Conservation (phyloP, 2,329 filamentous ascomycete genomes). For the Apiospora koreana region DNA sequence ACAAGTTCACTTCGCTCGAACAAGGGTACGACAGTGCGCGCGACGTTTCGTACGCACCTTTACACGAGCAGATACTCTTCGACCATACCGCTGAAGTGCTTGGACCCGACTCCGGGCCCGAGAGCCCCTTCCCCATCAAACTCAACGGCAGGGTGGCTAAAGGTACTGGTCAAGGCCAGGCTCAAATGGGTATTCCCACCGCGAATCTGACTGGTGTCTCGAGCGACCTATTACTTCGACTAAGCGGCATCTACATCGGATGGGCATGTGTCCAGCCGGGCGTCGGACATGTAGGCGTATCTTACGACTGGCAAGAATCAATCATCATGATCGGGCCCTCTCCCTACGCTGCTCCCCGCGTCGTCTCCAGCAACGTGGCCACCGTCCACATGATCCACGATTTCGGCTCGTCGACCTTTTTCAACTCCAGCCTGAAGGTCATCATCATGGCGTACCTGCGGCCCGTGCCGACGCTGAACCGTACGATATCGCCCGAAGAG, state of each 20-base stretch:
- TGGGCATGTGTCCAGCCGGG: conserved; percentile 54
- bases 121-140: conserved; percentile 53
- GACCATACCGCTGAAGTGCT: conserved; percentile 40
- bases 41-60: conserved; percentile 36
- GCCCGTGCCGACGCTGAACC: conserved; percentile 26
- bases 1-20: conserved; percentile 35
- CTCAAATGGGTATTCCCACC: conserved; percentile 50
- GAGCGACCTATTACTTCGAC: conserved; percentile 51
- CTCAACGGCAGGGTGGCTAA: conserved; percentile 50
- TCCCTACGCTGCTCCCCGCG: conserved; percentile 43
- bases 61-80: conserved; percentile 33
- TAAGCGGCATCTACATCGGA: conserved; percentile 65
- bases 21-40: conserved; percentile 35
- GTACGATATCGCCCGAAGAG: conserved; percentile 22
- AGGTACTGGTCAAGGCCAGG: conserved; percentile 42
- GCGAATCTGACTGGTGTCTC: conserved; percentile 55
- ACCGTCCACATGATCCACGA: conserved; percentile 55
- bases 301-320: conserved; percentile 57
- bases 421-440: conserved; percentile 49
- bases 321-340: conserved; percentile 58
- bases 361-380: conserved; percentile 53
- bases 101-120: conserved; percentile 52
- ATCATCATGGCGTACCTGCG: conserved; percentile 63
- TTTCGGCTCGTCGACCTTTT: conserved; percentile 44
- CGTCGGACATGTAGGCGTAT: conserved; percentile 33